Evolutionary conservation across 2,329 filamentous ascomycete genomes (phyloP), one percentile per base, ranked within the genome.

Genomic region (Paecilomyces fulvus): DNA sequence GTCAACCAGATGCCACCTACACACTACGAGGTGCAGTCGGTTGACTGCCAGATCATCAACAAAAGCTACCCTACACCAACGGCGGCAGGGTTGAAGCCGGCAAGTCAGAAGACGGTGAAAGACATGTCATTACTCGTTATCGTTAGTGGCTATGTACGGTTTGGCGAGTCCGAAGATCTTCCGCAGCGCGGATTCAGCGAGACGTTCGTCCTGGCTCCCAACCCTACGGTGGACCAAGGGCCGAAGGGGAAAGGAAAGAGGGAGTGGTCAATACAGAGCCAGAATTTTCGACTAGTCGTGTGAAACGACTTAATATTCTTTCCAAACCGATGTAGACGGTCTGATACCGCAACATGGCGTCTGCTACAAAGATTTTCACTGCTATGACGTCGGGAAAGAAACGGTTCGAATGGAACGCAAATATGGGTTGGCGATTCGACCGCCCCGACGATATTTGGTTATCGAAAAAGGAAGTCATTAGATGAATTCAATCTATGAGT

Each of bases 11-110:
- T 87, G 73, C 83, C 76, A 49, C 73, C 62, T 63, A 75, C 74
- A 74, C 85, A 79, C 63, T 94, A 90, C 74, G 88, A 92, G 56
- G 79, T 90, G 55, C 85, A 90, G 66, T 85, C 84, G 12, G 84
- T 87, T 64, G 89, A 95, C 72, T 85, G 84, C 57, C 89, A 95
- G 61, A 83, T 91, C 51, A 76, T 92, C 65, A 94, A 92, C 73
- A 80, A 83, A 10, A 80, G 82, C 57, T 89, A 84, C 62, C 81
- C 81, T 28, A 82, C 81, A n/a, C 77, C 80, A 2, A 79, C 72
- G 64, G 59, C 67, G 12, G 57, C 67, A 60, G 55, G 66, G 11
- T 49, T 64, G 12, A 71, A 70, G 50, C 63, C 58, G 7, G 72
- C 73, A 48, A 71, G 75, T 50, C 75, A 78, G 64, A 75, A 71